These are phyloP conservation scores for Trichoderma koningiopsis DNA, from an alignment of 2,329 filamentous ascomycete species.

Conservation along the genomic window DNA sequence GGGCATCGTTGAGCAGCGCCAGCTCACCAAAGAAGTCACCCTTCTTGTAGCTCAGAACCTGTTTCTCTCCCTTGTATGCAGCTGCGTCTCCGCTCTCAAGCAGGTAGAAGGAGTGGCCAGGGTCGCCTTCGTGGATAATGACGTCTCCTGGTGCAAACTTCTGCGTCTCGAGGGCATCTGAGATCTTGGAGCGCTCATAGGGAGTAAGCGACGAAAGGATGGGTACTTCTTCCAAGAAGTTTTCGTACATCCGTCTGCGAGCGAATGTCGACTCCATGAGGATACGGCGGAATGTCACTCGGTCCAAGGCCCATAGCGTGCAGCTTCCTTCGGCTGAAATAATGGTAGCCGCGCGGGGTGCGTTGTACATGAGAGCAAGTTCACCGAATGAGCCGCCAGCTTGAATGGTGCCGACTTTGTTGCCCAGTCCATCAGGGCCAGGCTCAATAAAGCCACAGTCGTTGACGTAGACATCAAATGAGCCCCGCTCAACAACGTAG, in stretches of 20 bases:
- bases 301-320: conserved; percentile 91
- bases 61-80: conserved; percentile 76
- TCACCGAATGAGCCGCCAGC: conserved; percentile 95
- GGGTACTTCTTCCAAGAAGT: conserved; percentile 91
- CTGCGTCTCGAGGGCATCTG: conserved; percentile 88
- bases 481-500: conserved; percentile 91
- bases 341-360: conserved; percentile 91
- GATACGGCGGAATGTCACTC: conserved; percentile 94
- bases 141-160: conserved; percentile 78
- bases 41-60: conserved; percentile 81
- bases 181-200: conserved; percentile 96
- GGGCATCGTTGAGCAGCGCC: conserved; percentile 88
- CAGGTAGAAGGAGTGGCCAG: conserved; percentile 88
- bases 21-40: conserved; percentile 98
- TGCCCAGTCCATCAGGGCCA: conserved; percentile 79
- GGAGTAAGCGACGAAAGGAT: conserved; percentile 79
- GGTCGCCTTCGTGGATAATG: conserved; percentile 91
- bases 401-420: conserved; percentile 78
- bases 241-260: conserved; percentile 94
- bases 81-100: conserved; percentile 85
- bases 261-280: conserved; percentile 98
- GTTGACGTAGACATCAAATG: conserved; percentile 91
- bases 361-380: conserved; percentile 97
- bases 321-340: conserved; percentile 77
- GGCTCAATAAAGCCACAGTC: conserved; percentile 73